Base-by-base conservation (phyloP, 164 flowering plant species). In the Vitis amurensis region DNA sequence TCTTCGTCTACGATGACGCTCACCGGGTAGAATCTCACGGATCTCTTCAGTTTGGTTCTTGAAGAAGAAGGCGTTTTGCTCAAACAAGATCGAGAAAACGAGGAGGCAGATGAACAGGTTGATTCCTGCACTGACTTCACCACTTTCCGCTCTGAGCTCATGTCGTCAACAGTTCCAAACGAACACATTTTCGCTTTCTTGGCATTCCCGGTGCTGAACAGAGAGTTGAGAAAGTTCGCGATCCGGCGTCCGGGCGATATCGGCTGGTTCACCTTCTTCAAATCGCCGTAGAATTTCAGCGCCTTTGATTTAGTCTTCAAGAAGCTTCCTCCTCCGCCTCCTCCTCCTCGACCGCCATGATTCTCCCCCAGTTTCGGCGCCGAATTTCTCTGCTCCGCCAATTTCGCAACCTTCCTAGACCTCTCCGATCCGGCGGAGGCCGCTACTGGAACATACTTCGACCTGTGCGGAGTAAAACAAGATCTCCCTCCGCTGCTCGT, bases 201-300 rank as follows among this genome's bases (percentile, higher is more conserved):
- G 6, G 55, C 77, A 37, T 70, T 79, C 1, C 72, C 72, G 6
- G 75, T 55, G 29, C 59, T 77, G 83, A 82, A 79, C 44, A 82
- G 70, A 0, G 85, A 77, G 64, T 79, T 82, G 29, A 82, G 68
- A 37, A 79, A 79, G 55, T 61, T 79, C 10, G 77, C 66, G 56
- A 82, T 68, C 49, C 79, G 74, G n/a, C 81, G 77, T 2, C 82
- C 77, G 0, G 85, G 85, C 6, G 85, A 77, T 58, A 82, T 74
- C 8, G 85, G 85, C 9, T 72, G 77, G 72, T 77, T 79, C 56
- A 72, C 71, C 37, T 77, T 77, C 73, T 79, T 79, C 27, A 81
- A 48, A 52, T 81, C 81, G 1, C 74, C 76, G 61, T 75, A 78
- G 59, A 81, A 71, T 50, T 78, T 78, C 73, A 76, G 15, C 1